Percentiles rank a stretch among this genome's conserved stretches.
These are phyloP conservation scores for Starmerella etchellsii DNA, from an alignment of 805 yeast genomes.

Conservation along the genomic window DNA sequence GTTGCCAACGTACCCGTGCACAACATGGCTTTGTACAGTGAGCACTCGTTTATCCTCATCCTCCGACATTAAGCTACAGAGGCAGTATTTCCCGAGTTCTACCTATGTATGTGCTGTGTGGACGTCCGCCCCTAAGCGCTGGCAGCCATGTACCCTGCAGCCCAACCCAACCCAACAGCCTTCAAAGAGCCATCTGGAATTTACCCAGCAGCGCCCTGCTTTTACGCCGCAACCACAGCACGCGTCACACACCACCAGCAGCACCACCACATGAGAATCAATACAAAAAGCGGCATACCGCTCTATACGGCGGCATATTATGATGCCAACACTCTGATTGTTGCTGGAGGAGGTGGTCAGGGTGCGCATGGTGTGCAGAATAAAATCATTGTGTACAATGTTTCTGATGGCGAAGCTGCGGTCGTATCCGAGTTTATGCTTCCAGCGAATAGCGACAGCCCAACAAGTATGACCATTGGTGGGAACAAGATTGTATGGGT, in stretches of 20 bases:
- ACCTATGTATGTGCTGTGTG: too few relatives aligned
- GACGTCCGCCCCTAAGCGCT: too few relatives aligned
- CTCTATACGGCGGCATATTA: constrained; percentile 66
- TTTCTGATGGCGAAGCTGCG: constrained; percentile 4
- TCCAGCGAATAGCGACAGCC: constrained; percentile 56
- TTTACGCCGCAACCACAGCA: too few relatives aligned
- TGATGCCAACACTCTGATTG: constrained; percentile 45
- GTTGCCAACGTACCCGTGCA: constrained; percentile 92
- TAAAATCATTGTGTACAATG: constrained; percentile 35
- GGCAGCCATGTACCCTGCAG: too few relatives aligned
- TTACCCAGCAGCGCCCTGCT: too few relatives aligned
- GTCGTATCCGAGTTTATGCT: constrained; percentile 16
- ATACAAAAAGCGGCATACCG: constrained; percentile 35
- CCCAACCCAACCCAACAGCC: too few relatives aligned
- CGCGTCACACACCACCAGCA: too few relatives aligned
- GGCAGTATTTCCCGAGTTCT: too few relatives aligned
- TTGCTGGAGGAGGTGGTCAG: constrained; percentile 94
- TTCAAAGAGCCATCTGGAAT: too few relatives aligned
- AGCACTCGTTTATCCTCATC: constrained; percentile 27
- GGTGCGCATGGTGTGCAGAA: constrained; percentile 83
- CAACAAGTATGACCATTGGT: constrained; percentile 60
- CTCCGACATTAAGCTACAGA: too few relatives aligned
- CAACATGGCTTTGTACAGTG: constrained; percentile 78
- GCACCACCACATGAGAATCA: too few relatives aligned
- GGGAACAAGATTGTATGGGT: constrained; percentile 31